These are phyloP conservation scores for Calonectria pauciramosa DNA, from an alignment of 2,329 filamentous ascomycete species.

Conservation along the genomic window DNA sequence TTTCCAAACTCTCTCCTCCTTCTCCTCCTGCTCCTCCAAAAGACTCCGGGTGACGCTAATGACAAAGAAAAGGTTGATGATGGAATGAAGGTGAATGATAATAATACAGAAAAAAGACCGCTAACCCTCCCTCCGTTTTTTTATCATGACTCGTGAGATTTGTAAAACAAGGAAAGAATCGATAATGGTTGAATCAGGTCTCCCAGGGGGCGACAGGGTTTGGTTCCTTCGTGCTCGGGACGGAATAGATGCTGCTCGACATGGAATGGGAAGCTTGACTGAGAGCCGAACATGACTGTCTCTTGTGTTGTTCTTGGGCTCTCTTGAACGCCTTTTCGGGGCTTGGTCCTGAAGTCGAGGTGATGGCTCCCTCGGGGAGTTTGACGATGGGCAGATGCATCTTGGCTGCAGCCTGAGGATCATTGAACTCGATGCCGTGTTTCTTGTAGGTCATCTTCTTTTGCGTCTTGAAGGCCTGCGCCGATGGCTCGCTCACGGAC, in stretches of 20 bases:
- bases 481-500: conserved; percentile 63
- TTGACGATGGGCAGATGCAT: conserved; percentile 61
- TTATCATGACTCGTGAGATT: conserved; percentile 26
- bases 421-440: conserved; percentile 59
- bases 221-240: conserved; percentile 46
- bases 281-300: conserved; percentile 44
- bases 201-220: conserved; percentile 53
- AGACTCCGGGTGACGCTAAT: conserved; percentile 27
- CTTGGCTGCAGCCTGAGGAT: conserved; percentile 60
- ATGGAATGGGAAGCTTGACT: conserved; percentile 48
- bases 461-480: conserved; percentile 62
- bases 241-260: conserved; percentile 53
- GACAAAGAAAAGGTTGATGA: conserved; percentile 12
- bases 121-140: conserved; percentile 11
- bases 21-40: background rate
- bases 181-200: conserved; percentile 25
- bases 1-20: conserved; percentile 5
- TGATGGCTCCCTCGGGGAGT: conserved; percentile 61
- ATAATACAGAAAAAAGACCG: conserved; percentile 1
- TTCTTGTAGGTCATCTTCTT: conserved; percentile 58
- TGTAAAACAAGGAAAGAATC: background rate
- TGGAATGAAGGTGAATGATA: conserved; percentile 16
- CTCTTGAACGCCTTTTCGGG: conserved; percentile 60
- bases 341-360: conserved; percentile 59
- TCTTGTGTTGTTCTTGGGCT: conserved; percentile 50